A percentile compares a stretch with the other conserved stretches of the same genome.
These are phyloP conservation scores for Trypanosoma scelopori DNA, from an alignment of 208 protist genomes.

Conservation along the genomic window DNA sequence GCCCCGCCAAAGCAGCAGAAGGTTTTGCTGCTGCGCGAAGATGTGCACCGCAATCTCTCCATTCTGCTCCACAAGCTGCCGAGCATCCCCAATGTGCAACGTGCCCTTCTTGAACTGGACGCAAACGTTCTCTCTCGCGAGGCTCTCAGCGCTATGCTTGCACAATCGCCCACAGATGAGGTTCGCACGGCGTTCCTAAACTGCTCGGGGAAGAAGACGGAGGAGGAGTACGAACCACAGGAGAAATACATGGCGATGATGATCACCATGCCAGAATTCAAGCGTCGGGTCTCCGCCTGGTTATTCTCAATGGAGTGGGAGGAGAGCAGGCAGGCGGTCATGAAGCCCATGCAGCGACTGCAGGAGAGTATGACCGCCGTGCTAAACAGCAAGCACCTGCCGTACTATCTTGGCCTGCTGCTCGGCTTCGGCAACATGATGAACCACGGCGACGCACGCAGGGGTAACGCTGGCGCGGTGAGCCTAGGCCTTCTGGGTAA, in stretches of 20 bases:
- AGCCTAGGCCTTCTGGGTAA: constrained; percentile 24
- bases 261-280: constrained; percentile 34
- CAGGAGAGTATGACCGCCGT: constrained; percentile 28
- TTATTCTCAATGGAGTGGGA: constrained; percentile 36
- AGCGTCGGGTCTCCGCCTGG: constrained; percentile 30
- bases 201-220: constrained; percentile 30
- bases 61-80: constrained; percentile 41
- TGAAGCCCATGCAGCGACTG: constrained; percentile 30
- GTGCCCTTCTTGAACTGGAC: constrained; percentile 31
- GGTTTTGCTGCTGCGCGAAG: constrained; percentile 29
- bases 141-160: constrained; percentile 30
- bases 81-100: constrained; percentile 31
- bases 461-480: constrained; percentile 34
- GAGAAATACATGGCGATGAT: constrained; percentile 47
- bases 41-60: constrained; percentile 35
- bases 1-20: constrained; percentile 25
- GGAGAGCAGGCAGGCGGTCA: constrained; percentile 23
- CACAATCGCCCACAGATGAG: constrained; percentile 36
- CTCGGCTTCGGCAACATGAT: constrained; percentile 46
- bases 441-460: constrained; percentile 32
- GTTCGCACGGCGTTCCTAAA: constrained; percentile 27
- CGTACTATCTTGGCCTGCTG: constrained; percentile 33
- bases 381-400: constrained; percentile 31
- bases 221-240: constrained; percentile 44
- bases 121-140: constrained; percentile 22